These are phyloP conservation scores for Nannizziopsis arthrosporioides DNA, from an alignment of 2,329 filamentous ascomycete genomes.

Conservation along the genomic window DNA sequence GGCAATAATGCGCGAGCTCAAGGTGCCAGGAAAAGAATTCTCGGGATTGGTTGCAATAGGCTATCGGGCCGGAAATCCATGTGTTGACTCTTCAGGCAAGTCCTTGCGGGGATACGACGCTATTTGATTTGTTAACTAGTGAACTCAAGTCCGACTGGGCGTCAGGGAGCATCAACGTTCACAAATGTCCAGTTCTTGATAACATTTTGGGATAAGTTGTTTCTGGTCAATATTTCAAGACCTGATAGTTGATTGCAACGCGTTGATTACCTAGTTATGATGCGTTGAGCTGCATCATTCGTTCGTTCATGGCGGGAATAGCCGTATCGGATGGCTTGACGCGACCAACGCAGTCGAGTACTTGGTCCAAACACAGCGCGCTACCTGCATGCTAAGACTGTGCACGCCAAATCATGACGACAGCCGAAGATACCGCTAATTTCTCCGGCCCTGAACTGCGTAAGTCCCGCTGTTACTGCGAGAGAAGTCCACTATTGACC, in stretches of 20 bases:
- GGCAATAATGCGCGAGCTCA: not conserved
- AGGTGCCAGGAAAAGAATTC: not conserved
- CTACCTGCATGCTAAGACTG: not conserved
- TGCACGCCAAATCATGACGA: not conserved
- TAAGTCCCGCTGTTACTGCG: slow-evolving; percentile 15
- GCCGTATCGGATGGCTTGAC: not conserved
- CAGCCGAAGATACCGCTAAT: slow-evolving; percentile 22
- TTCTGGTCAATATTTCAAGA: too few species aligned
- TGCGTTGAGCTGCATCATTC: too few species aligned
- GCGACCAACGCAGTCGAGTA: not conserved
- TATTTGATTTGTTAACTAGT: too few species aligned
- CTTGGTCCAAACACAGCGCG: not conserved
- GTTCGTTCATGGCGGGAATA: too few species aligned
- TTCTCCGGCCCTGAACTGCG: slow-evolving; percentile 23
- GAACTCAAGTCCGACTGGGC: too few species aligned
- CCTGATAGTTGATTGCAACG: too few species aligned
- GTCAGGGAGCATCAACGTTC: too few species aligned
- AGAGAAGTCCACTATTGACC: not conserved
- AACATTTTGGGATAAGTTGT: too few species aligned
- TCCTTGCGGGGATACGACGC: not conserved
- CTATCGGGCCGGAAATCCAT: slow-evolving; percentile 1
- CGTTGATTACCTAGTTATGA: too few species aligned
- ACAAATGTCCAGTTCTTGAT: too few species aligned
- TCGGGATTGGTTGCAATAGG: not conserved
- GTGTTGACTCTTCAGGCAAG: not conserved